phyloP scores from a whole-genome alignment of 2,329 filamentous ascomycete genomes.

The Diplodia seriata region DNA sequence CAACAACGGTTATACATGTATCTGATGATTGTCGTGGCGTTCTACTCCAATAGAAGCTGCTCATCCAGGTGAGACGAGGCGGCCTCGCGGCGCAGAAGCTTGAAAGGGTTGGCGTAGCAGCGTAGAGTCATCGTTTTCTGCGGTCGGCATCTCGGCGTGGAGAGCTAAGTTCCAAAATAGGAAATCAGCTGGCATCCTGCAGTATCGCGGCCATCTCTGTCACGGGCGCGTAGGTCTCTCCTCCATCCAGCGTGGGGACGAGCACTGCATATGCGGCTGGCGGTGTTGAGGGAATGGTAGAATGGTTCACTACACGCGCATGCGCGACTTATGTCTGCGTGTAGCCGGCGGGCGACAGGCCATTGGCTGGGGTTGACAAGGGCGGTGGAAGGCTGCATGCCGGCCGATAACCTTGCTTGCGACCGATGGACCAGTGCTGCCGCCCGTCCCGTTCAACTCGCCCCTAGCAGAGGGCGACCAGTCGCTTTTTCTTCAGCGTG shows the following conservation, averaged over 20 bases:
- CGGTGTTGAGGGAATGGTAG: background rate
- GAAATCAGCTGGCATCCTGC: slow-evolving; percentile 11
- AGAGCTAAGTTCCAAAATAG: background rate
- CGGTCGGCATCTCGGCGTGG: background rate
- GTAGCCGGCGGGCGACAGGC: background rate
- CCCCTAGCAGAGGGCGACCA: background rate
- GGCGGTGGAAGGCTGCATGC: slow-evolving; percentile 23
- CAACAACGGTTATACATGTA: background rate
- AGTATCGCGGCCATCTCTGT: background rate
- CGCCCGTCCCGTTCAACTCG: background rate
- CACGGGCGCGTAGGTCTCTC: slow-evolving; percentile 3
- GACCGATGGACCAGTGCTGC: slow-evolving; percentile 2
- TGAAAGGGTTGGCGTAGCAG: background rate
- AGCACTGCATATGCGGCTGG: slow-evolving; percentile 8
- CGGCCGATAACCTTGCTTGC: slow-evolving; percentile 23
- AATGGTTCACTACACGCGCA: slow-evolving; percentile 9
- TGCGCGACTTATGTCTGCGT: slow-evolving; percentile 28
- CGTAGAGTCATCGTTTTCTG: slow-evolving; percentile 9
- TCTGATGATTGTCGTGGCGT: too few species aligned
- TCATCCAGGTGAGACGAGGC: background rate
- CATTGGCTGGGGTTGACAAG: slow-evolving; percentile 20
- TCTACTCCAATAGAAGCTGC: background rate
- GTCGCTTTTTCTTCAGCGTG: slow-evolving; percentile 19
- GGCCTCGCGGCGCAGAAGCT: background rate
- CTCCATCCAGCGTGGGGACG: background rate